Evolutionary conservation across 225 moss, liverwort and hornwort species (phyloP).

Genomic region (Climacium dendroides): DNA sequence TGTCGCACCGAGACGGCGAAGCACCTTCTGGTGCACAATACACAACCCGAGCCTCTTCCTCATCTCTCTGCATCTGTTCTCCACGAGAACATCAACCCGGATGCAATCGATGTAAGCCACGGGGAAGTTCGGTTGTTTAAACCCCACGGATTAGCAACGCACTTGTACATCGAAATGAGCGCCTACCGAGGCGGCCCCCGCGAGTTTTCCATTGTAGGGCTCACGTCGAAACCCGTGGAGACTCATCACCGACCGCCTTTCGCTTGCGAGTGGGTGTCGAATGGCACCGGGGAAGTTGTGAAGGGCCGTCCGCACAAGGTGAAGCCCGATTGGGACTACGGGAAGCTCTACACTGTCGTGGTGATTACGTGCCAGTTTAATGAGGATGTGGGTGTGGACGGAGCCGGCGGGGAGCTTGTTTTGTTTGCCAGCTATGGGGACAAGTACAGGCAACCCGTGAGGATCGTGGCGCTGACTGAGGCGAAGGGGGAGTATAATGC

Average conservation of each 20-base stretch:
- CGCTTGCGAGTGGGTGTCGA: conserved; percentile 31
- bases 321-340: conserved; percentile 33
- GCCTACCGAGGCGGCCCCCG: conserved; percentile 39
- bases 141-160: conserved; percentile 30
- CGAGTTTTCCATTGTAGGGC: conserved; percentile 24
- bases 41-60: background rate
- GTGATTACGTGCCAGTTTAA: conserved; percentile 32
- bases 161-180: conserved; percentile 37
- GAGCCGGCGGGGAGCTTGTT: conserved; percentile 23
- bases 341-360: conserved; percentile 33
- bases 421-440: conserved; percentile 36
- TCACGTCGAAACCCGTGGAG: conserved; percentile 20
- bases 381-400: conserved; percentile 25
- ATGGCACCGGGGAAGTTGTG: background rate
- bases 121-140: conserved; percentile 22
- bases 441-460: conserved; percentile 15
- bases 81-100: conserved; percentile 7
- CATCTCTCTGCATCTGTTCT: background rate
- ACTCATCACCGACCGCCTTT: conserved; percentile 19
- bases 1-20: background rate
- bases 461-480: conserved; percentile 13
- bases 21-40: background rate
- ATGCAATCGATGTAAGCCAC: background rate
- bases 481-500: conserved; percentile 20
- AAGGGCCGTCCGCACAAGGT: conserved; percentile 12